These are phyloP conservation scores for Pistacia vera DNA, from an alignment of 345 rosid species.

Conservation along the genomic window DNA sequence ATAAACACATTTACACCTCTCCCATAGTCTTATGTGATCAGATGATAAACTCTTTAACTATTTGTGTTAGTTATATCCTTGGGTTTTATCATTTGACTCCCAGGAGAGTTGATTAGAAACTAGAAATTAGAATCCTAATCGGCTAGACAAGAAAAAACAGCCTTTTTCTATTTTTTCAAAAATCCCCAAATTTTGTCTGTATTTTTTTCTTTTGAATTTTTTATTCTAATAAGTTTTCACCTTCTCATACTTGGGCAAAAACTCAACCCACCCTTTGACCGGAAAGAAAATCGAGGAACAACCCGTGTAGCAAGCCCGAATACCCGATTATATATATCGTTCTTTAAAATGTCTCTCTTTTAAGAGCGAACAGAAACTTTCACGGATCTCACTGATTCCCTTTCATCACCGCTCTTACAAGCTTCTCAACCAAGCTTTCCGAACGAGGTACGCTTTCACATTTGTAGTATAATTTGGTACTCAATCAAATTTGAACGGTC, in stretches of 20 bases:
- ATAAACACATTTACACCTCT: no score
- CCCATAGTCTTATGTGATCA: no score
- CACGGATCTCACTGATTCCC: background rate
- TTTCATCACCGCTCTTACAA: background rate
- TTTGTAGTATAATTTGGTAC: background rate
- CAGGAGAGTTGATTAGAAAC: no score
- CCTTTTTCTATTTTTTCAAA: no score
- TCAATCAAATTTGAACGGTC: background rate
- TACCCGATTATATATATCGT: background rate
- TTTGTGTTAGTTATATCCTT: no score
- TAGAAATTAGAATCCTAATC: no score
- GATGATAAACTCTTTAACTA: no score
- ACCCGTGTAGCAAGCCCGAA: background rate
- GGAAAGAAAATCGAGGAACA: background rate
- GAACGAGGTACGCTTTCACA: background rate
- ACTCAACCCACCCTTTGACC: background rate
- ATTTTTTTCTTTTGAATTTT: no score
- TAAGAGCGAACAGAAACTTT: background rate
- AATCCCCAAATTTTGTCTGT: no score
- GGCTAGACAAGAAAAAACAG: no score
- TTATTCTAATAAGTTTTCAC: no score
- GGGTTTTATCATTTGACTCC: no score
- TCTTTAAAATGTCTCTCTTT: background rate
- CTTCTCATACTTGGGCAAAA: background rate
- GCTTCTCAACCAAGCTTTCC: constrained; percentile 6